phyloP scores from a whole-genome alignment of 1,284 basidiomycete genomes.

The Phlebopus sp. region DNA sequence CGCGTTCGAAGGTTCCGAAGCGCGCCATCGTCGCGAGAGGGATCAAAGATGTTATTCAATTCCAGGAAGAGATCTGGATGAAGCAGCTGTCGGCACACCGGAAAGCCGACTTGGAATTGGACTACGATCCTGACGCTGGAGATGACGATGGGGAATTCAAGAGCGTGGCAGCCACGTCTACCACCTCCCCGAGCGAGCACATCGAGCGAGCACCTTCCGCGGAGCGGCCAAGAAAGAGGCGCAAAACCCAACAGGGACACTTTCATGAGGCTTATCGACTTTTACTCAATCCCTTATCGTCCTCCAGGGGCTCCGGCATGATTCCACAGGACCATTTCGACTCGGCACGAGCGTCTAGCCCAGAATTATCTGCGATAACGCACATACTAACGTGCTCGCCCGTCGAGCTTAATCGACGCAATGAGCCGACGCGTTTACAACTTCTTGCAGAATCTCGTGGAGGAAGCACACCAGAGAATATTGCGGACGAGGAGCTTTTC shows the following conservation, averaged over 20 bases:
- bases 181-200: slow-evolving; percentile 6
- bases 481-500: slow-evolving; percentile 46
- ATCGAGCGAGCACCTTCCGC: background rate
- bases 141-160: slow-evolving; percentile 31
- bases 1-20: slow-evolving; percentile 56
- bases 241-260: slow-evolving; percentile 38
- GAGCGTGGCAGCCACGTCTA: slow-evolving; percentile 6
- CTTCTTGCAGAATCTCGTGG: slow-evolving; percentile 52
- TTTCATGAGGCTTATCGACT: slow-evolving; percentile 50
- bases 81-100: slow-evolving; percentile 35
- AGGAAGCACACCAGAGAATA: slow-evolving; percentile 34
- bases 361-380: slow-evolving; percentile 28
- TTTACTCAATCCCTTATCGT: slow-evolving; percentile 50
- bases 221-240: slow-evolving; percentile 35
- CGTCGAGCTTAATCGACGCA: slow-evolving; percentile 16
- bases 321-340: slow-evolving; percentile 1
- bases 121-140: slow-evolving; percentile 30
- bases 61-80: slow-evolving; percentile 58
- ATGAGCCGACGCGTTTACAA: slow-evolving; percentile 59
- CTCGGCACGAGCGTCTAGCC: slow-evolving; percentile 5
- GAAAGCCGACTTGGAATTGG: slow-evolving; percentile 38
- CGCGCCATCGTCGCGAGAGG: slow-evolving; percentile 60
- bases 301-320: slow-evolving; percentile 3
- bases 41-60: slow-evolving; percentile 64
- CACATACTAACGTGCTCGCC: slow-evolving; percentile 54